Conservation (phyloP, 73 alveolate genomes). For the Halteria grandinella region DNA sequence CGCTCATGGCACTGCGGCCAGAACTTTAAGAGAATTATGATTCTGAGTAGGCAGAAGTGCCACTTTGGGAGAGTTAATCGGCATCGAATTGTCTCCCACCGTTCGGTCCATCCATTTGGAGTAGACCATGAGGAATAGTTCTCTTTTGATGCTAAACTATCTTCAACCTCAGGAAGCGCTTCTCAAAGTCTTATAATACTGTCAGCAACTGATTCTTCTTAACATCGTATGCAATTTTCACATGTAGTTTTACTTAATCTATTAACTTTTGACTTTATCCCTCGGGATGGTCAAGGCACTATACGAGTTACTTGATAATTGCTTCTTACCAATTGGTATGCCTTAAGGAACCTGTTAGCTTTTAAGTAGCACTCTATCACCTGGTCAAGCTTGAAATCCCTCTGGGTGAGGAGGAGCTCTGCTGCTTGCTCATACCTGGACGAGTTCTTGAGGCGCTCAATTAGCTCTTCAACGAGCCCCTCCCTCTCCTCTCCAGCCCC, state of each 20-base stretch:
- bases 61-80: conserved; percentile 73
- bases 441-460: conserved; percentile 26
- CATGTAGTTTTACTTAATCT: conserved; percentile 9
- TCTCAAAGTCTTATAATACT: conserved; percentile 49
- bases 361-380: conserved; percentile 48
- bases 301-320: neutral
- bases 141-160: conserved; percentile 85
- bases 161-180: conserved; percentile 80
- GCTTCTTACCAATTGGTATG: conserved; percentile 39
- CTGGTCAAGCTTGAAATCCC: conserved; percentile 28
- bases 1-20: conserved; percentile 70
- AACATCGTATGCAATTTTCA: conserved; percentile 50
- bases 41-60: conserved; percentile 63
- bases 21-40: conserved; percentile 47
- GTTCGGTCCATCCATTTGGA: conserved; percentile 65
- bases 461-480: conserved; percentile 16
- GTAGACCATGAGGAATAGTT: conserved; percentile 71
- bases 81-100: conserved; percentile 80
- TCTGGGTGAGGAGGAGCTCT: conserved; percentile 9
- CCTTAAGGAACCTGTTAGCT: conserved; percentile 35
- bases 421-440: conserved; percentile 53
- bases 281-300: conserved; percentile 10
- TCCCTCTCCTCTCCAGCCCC: conserved; percentile 20
- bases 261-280: conserved; percentile 25
- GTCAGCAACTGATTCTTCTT: conserved; percentile 52